Evolutionary conservation across 331 rosid genomes (phyloP), one percentile per base, ranked within the genome.

Genomic region (Saraca asoca): DNA sequence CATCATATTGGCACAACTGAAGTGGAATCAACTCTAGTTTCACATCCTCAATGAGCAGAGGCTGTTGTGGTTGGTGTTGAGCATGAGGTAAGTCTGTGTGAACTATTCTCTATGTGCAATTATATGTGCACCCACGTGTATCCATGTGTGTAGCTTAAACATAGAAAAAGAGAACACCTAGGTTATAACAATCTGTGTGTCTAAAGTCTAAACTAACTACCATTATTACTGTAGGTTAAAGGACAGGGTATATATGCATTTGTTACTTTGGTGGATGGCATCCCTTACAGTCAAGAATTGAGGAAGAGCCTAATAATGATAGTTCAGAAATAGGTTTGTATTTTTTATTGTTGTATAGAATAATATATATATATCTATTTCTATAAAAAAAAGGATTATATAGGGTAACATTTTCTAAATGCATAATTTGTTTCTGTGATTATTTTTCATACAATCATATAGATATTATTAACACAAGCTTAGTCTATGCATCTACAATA

Each of bases 1-100:
- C 99, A 94, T 85, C 99, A 97, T 67, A 94, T 94, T 63, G 99
- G 99, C 85, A 94, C 99, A 7, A 96, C 99, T 16, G 99, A 94
- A 79, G 97, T 94, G 75, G 99, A 94, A 83, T 94, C 99, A 63
- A 95, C 97, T 73, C 75, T 94, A 43, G 97, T 90, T 64, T 88
- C 97, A 10, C 91, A 90, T 74, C 89, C 92, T 41, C 73, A 85
- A 66, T 94, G 99, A 72, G 90, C 96, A 14, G 99, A 94, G 85
- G 99, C 99, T 68, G 99, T 97, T 10, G 99, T 94, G 68, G 99
- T 94, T 48, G 99, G 99, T 49, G 69, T 94, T 69, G 97, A 90
- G 83, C 99, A 94, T 44, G 96, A 90, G 92, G 99, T 90, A 85
- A 69, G 77, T 45, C 12, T 68, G 12, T 42, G 10, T 15, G 65